Evolutionary conservation across 495 filamentous ascomycete genomes (phyloP).

Genomic region (Aspergillus nanangensis): DNA sequence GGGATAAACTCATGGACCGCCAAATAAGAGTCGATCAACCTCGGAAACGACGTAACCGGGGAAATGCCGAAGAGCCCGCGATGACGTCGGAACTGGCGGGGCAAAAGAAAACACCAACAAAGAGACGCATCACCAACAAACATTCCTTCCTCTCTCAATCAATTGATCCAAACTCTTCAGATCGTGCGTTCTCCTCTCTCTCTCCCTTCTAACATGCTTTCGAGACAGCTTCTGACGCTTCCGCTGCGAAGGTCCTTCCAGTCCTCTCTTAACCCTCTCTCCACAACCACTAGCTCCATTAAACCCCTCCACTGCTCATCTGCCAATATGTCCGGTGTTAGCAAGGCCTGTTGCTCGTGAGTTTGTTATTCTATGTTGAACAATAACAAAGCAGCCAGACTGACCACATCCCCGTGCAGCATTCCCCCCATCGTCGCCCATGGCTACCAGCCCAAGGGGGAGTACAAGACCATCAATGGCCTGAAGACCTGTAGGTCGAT

Average conservation of each 20-base stretch:
- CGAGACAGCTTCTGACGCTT: constrained; percentile 18
- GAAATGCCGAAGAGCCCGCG: constrained; percentile 2
- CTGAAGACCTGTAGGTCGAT: constrained; percentile 55
- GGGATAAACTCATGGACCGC: no score
- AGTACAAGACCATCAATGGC: constrained; percentile 57
- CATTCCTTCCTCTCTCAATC: background rate
- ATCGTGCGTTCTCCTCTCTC: background rate
- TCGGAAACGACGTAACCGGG: background rate
- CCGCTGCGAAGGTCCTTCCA: constrained; percentile 14
- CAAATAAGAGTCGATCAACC: no score
- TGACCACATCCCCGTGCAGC: no score
- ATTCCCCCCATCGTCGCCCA: constrained; percentile 53
- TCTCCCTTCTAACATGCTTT: constrained; percentile 6
- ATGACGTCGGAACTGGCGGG: constrained; percentile 3
- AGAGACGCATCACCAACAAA: background rate
- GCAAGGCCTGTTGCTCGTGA: constrained; percentile 46
- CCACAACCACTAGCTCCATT: background rate
- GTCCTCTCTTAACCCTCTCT: constrained; percentile 12
- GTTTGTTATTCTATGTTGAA: no score
- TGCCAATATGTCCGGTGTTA: constrained; percentile 40
- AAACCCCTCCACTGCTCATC: constrained; percentile 20
- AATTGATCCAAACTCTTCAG: background rate
- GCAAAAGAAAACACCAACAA: background rate
- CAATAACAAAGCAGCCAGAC: no score
- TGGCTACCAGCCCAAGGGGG: constrained; percentile 56